phyloP scores from a whole-genome alignment of 192 early-diverging fungal species.

The Mortierella alpina region DNA sequence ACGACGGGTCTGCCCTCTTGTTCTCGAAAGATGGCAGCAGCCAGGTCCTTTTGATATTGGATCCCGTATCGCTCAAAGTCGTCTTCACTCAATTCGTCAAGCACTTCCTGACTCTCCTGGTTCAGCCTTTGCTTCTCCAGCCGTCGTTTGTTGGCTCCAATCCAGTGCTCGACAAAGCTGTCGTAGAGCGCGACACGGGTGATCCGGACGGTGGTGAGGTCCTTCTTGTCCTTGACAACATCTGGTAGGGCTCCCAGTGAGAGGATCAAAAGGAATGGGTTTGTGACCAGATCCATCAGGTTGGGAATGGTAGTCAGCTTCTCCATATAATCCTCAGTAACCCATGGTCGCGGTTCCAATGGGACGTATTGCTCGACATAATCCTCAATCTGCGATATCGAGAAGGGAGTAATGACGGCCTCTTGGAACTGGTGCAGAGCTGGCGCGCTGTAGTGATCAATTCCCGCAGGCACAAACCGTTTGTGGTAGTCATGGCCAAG shows the following conservation, averaged over 20 bases:
- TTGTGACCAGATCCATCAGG: too few species aligned
- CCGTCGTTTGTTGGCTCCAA: background rate
- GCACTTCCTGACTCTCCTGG: background rate
- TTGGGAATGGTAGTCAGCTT: too few species aligned
- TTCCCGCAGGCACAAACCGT: too few species aligned
- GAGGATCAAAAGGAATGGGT: too few species aligned
- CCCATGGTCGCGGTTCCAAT: too few species aligned
- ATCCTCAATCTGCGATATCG: too few species aligned
- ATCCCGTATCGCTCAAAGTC: background rate
- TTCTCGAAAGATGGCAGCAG: background rate
- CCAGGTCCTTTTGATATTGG: background rate
- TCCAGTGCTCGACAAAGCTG: background rate
- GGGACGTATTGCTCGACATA: too few species aligned
- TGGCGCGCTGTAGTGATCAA: too few species aligned
- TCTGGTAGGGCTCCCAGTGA: background rate
- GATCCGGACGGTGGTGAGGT: background rate
- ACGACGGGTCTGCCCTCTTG: background rate
- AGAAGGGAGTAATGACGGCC: too few species aligned
- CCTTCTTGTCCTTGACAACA: background rate
- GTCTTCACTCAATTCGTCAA: background rate
- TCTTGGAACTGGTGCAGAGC: too few species aligned
- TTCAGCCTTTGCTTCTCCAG: background rate
- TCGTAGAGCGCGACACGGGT: background rate
- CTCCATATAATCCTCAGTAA: too few species aligned
- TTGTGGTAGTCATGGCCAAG: too few species aligned